Percentiles rank a stretch among this genome's conserved stretches.
Conservation (phyloP, 768 basidiomycete genomes). For the Boletus tylopilopsis region DNA sequence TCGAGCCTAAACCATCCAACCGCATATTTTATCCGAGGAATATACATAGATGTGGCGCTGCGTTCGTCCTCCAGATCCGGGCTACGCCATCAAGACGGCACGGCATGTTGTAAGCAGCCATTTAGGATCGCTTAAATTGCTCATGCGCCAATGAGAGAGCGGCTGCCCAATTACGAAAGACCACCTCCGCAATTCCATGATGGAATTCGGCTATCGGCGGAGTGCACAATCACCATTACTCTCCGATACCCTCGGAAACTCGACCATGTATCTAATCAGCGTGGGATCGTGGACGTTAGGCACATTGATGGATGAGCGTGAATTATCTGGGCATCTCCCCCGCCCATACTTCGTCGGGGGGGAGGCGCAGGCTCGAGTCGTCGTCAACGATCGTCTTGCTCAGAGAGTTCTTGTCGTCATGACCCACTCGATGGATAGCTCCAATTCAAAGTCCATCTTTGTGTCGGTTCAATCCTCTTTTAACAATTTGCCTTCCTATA, state of each 20-base stretch:
- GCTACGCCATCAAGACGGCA: background rate
- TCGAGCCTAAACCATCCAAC: slow-evolving; percentile 8
- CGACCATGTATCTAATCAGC: slow-evolving; percentile 6
- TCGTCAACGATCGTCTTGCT: background rate
- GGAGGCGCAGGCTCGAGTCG: slow-evolving; percentile 9
- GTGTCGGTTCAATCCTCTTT: too few species aligned
- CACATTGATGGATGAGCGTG: slow-evolving; percentile 12
- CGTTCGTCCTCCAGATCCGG: background rate
- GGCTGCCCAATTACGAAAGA: background rate
- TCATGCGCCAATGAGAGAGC: background rate
- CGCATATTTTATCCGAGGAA: background rate
- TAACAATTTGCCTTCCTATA: background rate
- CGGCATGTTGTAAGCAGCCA: background rate
- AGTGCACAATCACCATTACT: background rate
- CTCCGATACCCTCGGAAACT: slow-evolving; percentile 3
- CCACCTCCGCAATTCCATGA: background rate
- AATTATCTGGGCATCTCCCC: background rate
- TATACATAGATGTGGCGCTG: background rate
- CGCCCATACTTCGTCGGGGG: background rate
- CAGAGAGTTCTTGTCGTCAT: background rate
- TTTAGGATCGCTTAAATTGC: background rate
- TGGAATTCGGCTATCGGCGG: slow-evolving; percentile 6
- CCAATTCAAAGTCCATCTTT: too few species aligned
- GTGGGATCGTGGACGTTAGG: slow-evolving; percentile 12
- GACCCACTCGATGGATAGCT: background rate